Evolutionary conservation across 805 yeast species (phyloP).

Genomic region (Candida yuanshanica): DNA sequence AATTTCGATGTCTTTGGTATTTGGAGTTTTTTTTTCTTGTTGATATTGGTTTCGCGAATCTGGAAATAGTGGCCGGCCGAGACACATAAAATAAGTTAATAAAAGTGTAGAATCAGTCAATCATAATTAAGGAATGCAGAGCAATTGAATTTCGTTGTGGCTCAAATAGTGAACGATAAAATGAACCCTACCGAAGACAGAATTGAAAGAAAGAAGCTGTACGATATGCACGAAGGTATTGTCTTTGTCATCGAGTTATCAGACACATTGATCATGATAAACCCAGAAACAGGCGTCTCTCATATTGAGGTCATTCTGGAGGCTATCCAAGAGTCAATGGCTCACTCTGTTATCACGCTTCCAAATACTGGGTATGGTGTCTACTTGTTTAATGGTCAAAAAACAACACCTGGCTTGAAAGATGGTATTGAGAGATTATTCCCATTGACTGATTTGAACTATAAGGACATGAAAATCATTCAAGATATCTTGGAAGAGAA

Average conservation of each 20-base stretch:
- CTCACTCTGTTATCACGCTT: constrained; percentile 56
- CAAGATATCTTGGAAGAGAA: constrained; percentile 46
- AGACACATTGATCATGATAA: constrained; percentile 34
- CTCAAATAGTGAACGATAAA: too few relatives aligned
- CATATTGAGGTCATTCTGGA: constrained; percentile 48
- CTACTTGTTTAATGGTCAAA: constrained; percentile 48
- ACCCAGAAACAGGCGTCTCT: constrained; percentile 31
- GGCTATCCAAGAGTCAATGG: constrained; percentile 55
- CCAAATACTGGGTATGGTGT: constrained; percentile 76
- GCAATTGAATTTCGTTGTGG: too few relatives aligned
- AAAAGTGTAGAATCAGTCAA: too few relatives aligned
- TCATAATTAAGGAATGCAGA: too few relatives aligned
- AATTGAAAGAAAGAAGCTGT: constrained; percentile 11
- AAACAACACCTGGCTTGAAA: constrained; percentile 28
- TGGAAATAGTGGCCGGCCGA: too few relatives aligned
- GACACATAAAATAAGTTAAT: too few relatives aligned
- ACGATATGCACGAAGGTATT: constrained; percentile 57
- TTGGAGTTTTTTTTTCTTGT: too few relatives aligned
- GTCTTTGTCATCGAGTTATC: constrained; percentile 59
- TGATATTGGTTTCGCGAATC: too few relatives aligned
- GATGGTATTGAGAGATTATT: constrained; percentile 46
- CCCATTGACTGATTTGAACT: constrained; percentile 48
- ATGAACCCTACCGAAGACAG: constrained; percentile 2
- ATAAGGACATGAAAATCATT: constrained; percentile 49
- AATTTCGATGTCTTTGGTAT: too few relatives aligned